Percentiles rank a stretch among this genome's conserved stretches.
These are phyloP conservation scores for Prunus kanzakura DNA, from an alignment of 306 rosid species.

Conservation along the genomic window DNA sequence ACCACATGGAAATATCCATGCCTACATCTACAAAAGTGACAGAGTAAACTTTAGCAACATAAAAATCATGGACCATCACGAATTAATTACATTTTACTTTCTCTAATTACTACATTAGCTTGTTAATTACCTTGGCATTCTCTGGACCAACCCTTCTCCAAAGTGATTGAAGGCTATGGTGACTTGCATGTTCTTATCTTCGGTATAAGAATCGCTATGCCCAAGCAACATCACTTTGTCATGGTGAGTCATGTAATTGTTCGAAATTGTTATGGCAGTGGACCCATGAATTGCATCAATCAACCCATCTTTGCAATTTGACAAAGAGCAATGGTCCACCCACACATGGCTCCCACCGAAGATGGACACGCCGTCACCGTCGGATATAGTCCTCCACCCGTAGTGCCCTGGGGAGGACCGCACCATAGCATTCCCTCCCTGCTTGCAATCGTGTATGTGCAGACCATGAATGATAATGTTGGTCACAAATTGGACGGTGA, in stretches of 20 bases:
- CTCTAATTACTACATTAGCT: no score
- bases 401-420: conserved; percentile 72
- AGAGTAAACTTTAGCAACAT: background rate
- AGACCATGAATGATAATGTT: conserved; percentile 84
- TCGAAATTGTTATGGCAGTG: conserved; percentile 76
- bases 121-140: conserved; percentile 86
- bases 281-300: conserved; percentile 91
- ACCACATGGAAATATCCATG: conserved; percentile 98
- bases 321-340: conserved; percentile 92
- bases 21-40: conserved; percentile 60
- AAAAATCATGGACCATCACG: background rate
- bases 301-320: conserved; percentile 79
- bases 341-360: conserved; percentile 91
- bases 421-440: conserved; percentile 87
- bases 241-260: conserved; percentile 96
- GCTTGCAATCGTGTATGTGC: conserved; percentile 80
- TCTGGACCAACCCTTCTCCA: conserved; percentile 93
- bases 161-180: conserved; percentile 95
- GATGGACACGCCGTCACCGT: conserved; percentile 94
- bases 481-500: conserved; percentile 78
- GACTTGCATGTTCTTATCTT: conserved; percentile 92
- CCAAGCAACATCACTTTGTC: conserved; percentile 95
- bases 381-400: conserved; percentile 90
- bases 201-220: conserved; percentile 75
- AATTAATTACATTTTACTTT: background rate